phyloP scores from a whole-genome alignment of 2,329 filamentous ascomycete genomes.

The Coleophoma cylindrospora region DNA sequence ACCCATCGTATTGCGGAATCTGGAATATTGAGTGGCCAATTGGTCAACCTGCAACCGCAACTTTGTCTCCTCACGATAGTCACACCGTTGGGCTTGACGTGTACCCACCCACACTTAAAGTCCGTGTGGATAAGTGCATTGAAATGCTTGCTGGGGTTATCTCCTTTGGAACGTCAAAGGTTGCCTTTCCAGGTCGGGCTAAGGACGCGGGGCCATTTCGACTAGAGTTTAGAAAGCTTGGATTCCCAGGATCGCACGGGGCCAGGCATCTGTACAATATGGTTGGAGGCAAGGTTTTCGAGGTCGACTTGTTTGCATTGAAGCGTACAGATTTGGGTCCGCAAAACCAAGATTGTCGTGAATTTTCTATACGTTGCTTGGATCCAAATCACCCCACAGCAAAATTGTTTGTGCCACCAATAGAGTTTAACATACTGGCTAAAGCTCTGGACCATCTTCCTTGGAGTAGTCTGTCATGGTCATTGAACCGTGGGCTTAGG shows the following conservation, averaged over 20 bases:
- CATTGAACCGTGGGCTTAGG: conserved; percentile 26
- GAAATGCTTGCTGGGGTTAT: conserved; percentile 19
- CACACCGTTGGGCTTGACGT: conserved; percentile 11
- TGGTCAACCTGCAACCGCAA: conserved; percentile 13
- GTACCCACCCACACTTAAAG: conserved; percentile 13
- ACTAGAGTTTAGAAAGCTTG: conserved; percentile 13
- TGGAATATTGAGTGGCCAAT: conserved; percentile 30
- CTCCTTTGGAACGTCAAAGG: conserved; percentile 6
- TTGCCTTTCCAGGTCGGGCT: conserved; percentile 16
- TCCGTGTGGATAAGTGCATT: conserved; percentile 17
- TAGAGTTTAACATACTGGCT: conserved; percentile 16
- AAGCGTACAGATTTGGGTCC: not conserved
- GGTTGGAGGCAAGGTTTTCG: conserved; percentile 24
- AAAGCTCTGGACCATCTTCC: conserved; percentile 26
- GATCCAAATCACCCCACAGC: conserved; percentile 7
- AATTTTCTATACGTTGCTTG: conserved; percentile 16
- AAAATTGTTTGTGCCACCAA: not conserved
- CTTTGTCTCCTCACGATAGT: conserved; percentile 11
- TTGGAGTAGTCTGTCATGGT: conserved; percentile 29
- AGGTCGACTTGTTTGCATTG: conserved; percentile 26
- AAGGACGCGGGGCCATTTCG: conserved; percentile 8
- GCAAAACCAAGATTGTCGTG: not conserved
- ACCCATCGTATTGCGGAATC: conserved; percentile 27
- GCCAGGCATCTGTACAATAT: conserved; percentile 28
- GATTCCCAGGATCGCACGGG: conserved; percentile 25